These are phyloP conservation scores for Tuber indicum DNA, from an alignment of 495 filamentous ascomycete species.

Conservation along the genomic window DNA sequence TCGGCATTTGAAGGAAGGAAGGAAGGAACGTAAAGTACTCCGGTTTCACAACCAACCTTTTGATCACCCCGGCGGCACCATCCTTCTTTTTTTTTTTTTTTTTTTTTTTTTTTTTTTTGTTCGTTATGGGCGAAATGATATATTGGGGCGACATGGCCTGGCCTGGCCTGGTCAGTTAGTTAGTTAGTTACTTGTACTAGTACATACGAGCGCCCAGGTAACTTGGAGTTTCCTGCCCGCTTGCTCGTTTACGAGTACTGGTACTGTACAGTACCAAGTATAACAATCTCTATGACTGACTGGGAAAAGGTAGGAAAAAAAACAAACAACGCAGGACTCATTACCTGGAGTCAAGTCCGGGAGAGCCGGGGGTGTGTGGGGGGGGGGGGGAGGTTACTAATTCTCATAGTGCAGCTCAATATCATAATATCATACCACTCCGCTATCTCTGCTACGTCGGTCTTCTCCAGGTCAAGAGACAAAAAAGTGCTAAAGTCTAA, in stretches of 20 bases:
- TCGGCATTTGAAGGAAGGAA: too few species aligned
- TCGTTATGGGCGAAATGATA: background rate
- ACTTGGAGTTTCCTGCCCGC: too few species aligned
- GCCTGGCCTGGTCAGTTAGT: background rate
- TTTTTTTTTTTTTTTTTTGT: background rate
- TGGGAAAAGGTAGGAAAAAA: background rate
- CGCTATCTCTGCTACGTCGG: too few species aligned
- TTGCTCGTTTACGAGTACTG: too few species aligned
- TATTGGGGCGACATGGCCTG: background rate
- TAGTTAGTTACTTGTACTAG: too few species aligned
- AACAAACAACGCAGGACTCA: background rate
- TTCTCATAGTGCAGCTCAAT: background rate
- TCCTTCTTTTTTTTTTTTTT: background rate
- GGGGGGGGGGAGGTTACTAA: background rate
- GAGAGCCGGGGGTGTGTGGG: background rate
- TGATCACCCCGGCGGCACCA: too few species aligned
- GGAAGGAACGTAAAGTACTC: background rate
- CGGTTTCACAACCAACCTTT: background rate
- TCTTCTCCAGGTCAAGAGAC: too few species aligned
- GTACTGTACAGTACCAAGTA: too few species aligned
- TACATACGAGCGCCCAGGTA: background rate
- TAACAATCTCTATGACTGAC: background rate
- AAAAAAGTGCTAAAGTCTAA: too few species aligned
- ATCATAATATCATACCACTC: too few species aligned
- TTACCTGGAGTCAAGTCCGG: conserved; percentile 1